A percentile compares a stretch with the other conserved stretches of the same genome.
phyloP scores from a whole-genome alignment of 768 basidiomycete species.

The Hygrophoropsis aurantiaca region DNA sequence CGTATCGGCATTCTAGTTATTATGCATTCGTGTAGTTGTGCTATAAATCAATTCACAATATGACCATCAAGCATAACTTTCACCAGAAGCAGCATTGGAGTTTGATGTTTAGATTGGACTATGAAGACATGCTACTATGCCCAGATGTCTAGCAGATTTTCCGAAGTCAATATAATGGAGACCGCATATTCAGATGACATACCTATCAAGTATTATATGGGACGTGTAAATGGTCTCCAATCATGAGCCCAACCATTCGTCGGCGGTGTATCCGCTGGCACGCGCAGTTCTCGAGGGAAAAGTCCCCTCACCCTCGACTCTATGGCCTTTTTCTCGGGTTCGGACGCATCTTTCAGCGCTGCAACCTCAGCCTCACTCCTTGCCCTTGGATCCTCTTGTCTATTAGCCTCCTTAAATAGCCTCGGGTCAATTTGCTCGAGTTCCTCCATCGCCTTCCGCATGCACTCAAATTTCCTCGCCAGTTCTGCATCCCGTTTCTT shows the following conservation, averaged over 20 bases:
- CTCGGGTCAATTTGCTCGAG: conserved; percentile 50
- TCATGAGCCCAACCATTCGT: conserved; percentile 83
- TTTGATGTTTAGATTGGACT: too few species aligned
- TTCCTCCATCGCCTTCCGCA: conserved; percentile 85
- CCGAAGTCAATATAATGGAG: too few species aligned
- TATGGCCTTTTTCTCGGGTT: conserved; percentile 63
- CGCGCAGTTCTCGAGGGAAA: conserved; percentile 84
- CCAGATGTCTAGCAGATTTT: too few species aligned
- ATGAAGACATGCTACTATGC: too few species aligned
- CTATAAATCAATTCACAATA: neutral
- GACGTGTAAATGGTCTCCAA: conserved; percentile 69
- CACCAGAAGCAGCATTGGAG: too few species aligned
- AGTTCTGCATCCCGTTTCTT: conserved; percentile 68
- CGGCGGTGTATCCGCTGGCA: conserved; percentile 85
- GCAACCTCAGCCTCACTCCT: conserved; percentile 57
- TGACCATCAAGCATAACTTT: too few species aligned
- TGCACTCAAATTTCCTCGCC: conserved; percentile 74
- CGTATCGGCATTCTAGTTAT: conserved; percentile 16
- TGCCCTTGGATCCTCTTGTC: conserved; percentile 70
- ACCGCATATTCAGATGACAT: too few species aligned
- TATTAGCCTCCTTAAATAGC: conserved; percentile 72
- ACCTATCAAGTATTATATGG: conserved; percentile 34
- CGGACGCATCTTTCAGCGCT: conserved; percentile 59
- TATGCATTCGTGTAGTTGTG: conserved; percentile 8
- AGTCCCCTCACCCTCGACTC: conserved; percentile 79